phyloP scores from a whole-genome alignment of 2,329 filamentous ascomycete genomes.

The Septoria linicola region DNA sequence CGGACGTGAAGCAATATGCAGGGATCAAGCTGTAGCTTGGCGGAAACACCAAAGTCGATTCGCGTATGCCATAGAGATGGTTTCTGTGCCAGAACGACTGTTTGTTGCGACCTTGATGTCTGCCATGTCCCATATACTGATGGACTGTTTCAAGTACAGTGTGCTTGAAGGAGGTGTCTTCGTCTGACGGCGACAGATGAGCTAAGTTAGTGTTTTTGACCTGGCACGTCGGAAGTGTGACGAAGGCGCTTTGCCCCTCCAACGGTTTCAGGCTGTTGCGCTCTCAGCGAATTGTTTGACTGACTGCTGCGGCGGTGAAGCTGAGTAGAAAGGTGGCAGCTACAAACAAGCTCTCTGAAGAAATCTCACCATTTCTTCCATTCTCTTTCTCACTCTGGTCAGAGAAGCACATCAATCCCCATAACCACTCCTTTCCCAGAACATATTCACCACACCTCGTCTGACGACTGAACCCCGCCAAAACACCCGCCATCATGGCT shows the following conservation, averaged over 20 bases:
- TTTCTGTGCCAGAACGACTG: background rate
- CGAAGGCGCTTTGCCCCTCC: too few relatives aligned
- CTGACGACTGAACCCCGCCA: background rate
- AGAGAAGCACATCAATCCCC: background rate
- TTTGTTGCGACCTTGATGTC: background rate
- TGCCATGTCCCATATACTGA: too few relatives aligned
- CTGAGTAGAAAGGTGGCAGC: background rate
- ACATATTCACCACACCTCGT: background rate
- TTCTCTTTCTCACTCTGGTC: background rate
- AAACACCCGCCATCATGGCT: constrained; percentile 21
- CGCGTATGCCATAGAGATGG: too few relatives aligned
- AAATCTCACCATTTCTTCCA: background rate
- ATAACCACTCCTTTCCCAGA: background rate
- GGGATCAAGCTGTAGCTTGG: too few relatives aligned
- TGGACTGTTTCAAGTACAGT: too few relatives aligned
- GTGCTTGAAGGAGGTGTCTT: too few relatives aligned
- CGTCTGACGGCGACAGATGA: too few relatives aligned
- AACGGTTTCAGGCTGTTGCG: background rate
- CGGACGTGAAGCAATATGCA: too few relatives aligned
- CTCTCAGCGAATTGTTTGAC: background rate
- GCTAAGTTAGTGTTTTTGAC: too few relatives aligned
- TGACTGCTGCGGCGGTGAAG: background rate
- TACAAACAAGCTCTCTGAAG: background rate
- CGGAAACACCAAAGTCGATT: too few relatives aligned
- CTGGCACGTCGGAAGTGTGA: too few relatives aligned